Base-by-base conservation (phyloP, 129 eudicot species). In the Flaveria ramosissima region DNA sequence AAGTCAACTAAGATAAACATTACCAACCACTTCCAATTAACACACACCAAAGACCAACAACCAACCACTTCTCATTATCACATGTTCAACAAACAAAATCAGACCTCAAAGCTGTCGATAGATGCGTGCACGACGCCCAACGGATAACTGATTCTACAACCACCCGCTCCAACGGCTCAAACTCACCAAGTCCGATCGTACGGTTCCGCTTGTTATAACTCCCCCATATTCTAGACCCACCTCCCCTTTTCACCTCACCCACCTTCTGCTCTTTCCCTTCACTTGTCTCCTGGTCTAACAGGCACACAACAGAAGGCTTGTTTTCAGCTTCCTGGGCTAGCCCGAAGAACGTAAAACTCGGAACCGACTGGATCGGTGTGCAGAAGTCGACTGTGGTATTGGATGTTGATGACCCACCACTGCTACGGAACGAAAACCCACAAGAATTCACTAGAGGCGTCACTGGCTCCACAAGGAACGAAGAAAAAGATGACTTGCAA, bases 71-170 rank as follows among this genome's bases (percentile, higher is more conserved):
- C 10, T 78, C 48, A 15, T 13, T 48, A 75, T 70, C 73, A 55
- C 70, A 62, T 57, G 43, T 72, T 87, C 71, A 92, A 78, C 94
- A 91, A 23, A 91, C 97, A 39, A 91, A 90, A 71, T 92, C 88
- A 6, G 87, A 87, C 87, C 91, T 82, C 23, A 92, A 80, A 17
- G 96, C 81, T 8, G 92, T 86, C 11, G 92, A 82, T 13, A 92
- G 87, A 79, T 84, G 83, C 2, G 98, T 90, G 88, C 98, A 92
- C 13, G 98, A 92, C 10, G 86, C 93, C 98, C 98, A 92, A 15
- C 98, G 87, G 15, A 92, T 92, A 26, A 92, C 92, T 7, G 96
- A 88, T 63, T 89, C 98, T 1, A 90, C 88, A 36, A 80, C 93
- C 81, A 88, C 86, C 12, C 84, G 68, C 61, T 90, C 89, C 41